Percentiles rank a stretch among this genome's conserved stretches.
phyloP scores from a whole-genome alignment of 2,329 filamentous ascomycete genomes.

The Hypoxylon sp. region DNA sequence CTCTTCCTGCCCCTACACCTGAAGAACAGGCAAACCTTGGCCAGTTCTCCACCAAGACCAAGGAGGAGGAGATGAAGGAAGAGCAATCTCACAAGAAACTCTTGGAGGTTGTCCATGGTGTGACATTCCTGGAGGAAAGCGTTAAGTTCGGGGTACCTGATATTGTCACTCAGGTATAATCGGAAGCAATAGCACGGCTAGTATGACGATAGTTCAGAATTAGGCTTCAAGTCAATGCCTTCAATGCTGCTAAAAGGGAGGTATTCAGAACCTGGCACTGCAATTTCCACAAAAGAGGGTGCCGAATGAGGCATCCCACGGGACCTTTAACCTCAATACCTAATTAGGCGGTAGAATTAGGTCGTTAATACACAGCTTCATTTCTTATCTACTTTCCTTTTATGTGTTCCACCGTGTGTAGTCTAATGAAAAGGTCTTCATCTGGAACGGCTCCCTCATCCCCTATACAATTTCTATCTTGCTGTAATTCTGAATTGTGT shows the following conservation, averaged over 20 bases:
- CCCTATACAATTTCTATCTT: not conserved
- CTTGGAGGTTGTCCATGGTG: conserved; percentile 65
- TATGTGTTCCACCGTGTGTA: not conserved
- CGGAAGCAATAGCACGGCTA: not conserved
- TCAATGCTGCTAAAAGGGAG: conserved; percentile 4
- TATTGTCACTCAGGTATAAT: conserved; percentile 56
- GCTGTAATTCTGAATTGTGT: not conserved
- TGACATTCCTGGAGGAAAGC: conserved; percentile 71
- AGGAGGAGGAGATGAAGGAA: conserved; percentile 53
- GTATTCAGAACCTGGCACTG: not conserved
- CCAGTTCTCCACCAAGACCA: conserved; percentile 48
- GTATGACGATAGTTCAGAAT: not conserved
- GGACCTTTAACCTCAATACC: conserved; percentile 1
- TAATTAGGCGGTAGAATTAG: not conserved
- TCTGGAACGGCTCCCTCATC: not conserved
- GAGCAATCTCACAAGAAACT: conserved; percentile 58
- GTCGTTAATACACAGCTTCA: not conserved
- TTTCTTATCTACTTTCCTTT: not conserved
- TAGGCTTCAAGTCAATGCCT: conserved; percentile 1
- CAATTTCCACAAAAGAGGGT: not conserved
- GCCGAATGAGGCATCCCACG: not conserved
- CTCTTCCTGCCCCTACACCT: conserved; percentile 39
- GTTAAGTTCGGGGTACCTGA: conserved; percentile 64
- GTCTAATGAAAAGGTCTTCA: not conserved
- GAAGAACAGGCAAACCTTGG: conserved; percentile 39